Evolutionary conservation across 1,284 basidiomycete genomes (phyloP).

Genomic region (Cryptococcus sp.): DNA sequence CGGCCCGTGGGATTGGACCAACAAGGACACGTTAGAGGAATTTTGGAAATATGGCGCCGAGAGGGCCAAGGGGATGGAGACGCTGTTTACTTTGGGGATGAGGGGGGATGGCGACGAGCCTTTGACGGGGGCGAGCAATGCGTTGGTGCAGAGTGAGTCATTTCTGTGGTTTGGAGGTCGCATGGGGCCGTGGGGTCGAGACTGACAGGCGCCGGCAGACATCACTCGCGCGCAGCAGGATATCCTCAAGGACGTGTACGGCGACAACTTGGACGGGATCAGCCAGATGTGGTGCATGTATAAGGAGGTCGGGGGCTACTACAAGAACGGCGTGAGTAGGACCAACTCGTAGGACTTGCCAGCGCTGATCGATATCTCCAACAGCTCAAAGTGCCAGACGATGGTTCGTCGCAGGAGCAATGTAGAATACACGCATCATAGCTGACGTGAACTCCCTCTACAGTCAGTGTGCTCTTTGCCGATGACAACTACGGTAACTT

Average conservation of each 20-base stretch:
- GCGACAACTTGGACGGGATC: slow-evolving; percentile 31
- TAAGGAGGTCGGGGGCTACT: slow-evolving; percentile 64
- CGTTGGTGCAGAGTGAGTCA: slow-evolving; percentile 25
- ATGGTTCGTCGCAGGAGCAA: slow-evolving; percentile 24
- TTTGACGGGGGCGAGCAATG: slow-evolving; percentile 29
- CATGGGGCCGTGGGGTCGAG: slow-evolving; percentile 1
- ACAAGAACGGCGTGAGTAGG: slow-evolving; percentile 58
- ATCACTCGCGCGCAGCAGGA: slow-evolving; percentile 62
- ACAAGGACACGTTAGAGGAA: slow-evolving; percentile 21
- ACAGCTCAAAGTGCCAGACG: slow-evolving; percentile 37
- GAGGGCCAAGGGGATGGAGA: slow-evolving; percentile 34
- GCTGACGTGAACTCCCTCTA: not conserved
- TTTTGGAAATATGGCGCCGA: slow-evolving; percentile 39
- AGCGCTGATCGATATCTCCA: slow-evolving; percentile 33
- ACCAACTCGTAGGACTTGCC: not conserved
- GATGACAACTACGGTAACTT: slow-evolving; percentile 49
- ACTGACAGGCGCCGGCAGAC: slow-evolving; percentile 11
- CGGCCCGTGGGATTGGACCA: slow-evolving; percentile 28
- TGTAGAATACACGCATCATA: too few relatives aligned
- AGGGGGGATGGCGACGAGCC: slow-evolving; percentile 38
- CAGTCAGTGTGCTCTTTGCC: slow-evolving; percentile 32
- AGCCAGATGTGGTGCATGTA: slow-evolving; percentile 33
- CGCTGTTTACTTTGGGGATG: slow-evolving; percentile 38
- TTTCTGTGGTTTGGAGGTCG: not conserved
- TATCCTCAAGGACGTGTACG: slow-evolving; percentile 61